phyloP scores from a whole-genome alignment of 306 rosid species.

The Alnus glutinosa region DNA sequence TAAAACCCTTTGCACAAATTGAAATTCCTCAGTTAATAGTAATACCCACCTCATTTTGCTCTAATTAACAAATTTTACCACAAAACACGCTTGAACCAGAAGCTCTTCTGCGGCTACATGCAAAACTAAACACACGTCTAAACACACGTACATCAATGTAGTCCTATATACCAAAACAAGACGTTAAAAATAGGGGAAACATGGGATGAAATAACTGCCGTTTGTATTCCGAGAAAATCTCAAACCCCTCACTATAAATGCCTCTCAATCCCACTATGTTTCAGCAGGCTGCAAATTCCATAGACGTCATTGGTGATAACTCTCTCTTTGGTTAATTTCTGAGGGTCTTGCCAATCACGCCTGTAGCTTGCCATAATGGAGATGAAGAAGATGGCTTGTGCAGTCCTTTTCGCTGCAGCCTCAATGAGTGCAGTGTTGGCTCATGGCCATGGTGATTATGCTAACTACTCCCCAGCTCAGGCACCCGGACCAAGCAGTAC shows the following conservation, averaged over 20 bases:
- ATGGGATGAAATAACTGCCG: neutral
- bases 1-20: no score
- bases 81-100: constrained; percentile 4
- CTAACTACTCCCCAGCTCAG: constrained; percentile 12
- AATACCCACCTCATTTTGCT: neutral
- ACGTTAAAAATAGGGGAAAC: neutral
- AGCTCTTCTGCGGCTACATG: no score
- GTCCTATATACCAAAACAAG: neutral
- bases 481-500: constrained; percentile 21
- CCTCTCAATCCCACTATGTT: neutral
- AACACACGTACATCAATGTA: no score
- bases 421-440: constrained; percentile 26
- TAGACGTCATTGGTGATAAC: constrained; percentile 20
- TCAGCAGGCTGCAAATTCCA: constrained; percentile 11
- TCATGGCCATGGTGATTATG: neutral
- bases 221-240: neutral
- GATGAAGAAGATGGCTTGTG: constrained; percentile 37
- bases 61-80: neutral
- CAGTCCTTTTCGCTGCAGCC: constrained; percentile 32
- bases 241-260: constrained; percentile 20
- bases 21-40: no score
- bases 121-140: no score
- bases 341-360: constrained; percentile 17
- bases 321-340: neutral
- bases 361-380: constrained; percentile 17